A percentile compares a stretch with the other conserved stretches of the same genome.
Conservation (phyloP, 2,329 filamentous ascomycete species). For the Xylaria sp. region DNA sequence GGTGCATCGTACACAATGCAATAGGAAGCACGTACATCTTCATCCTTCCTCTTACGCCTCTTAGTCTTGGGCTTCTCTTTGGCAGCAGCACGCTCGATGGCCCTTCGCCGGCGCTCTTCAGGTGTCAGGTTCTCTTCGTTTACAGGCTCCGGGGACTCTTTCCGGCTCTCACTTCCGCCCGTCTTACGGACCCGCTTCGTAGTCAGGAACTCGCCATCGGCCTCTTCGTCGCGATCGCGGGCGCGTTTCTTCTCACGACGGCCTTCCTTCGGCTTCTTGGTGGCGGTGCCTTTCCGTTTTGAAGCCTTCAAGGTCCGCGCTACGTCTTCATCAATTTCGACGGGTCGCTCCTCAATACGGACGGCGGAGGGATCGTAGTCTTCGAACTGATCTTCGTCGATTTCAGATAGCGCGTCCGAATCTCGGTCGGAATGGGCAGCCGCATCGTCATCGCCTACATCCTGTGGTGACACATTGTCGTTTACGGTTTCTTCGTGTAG, state of each 20-base stretch:
- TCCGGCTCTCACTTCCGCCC: slow-evolving; percentile 53
- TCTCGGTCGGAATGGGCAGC: slow-evolving; percentile 64
- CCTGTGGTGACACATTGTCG: slow-evolving; percentile 50
- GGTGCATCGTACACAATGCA: not conserved
- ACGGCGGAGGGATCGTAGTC: slow-evolving; percentile 75
- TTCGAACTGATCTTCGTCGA: slow-evolving; percentile 76
- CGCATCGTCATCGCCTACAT: slow-evolving; percentile 54
- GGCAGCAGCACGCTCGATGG: slow-evolving; percentile 88
- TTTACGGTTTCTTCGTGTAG: slow-evolving; percentile 46
- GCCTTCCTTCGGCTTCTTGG: slow-evolving; percentile 81
- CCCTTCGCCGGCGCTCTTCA: slow-evolving; percentile 84
- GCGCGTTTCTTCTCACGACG: slow-evolving; percentile 74
- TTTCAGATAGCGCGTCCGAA: slow-evolving; percentile 72
- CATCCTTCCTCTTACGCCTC: slow-evolving; percentile 82
- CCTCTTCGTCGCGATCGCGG: slow-evolving; percentile 63
- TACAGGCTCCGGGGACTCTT: slow-evolving; percentile 69
- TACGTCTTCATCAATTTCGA: slow-evolving; percentile 75
- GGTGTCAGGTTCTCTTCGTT: slow-evolving; percentile 84
- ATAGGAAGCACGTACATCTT: slow-evolving; percentile 72
- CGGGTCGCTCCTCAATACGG: slow-evolving; percentile 70
- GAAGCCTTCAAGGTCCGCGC: slow-evolving; percentile 71
- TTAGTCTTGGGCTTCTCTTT: slow-evolving; percentile 83
- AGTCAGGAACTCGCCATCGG: slow-evolving; percentile 57
- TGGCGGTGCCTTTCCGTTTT: slow-evolving; percentile 72
- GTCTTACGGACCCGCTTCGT: slow-evolving; percentile 62